Base-by-base conservation (phyloP, 345 rosid genomes). In the Gossypium turneri region DNA sequence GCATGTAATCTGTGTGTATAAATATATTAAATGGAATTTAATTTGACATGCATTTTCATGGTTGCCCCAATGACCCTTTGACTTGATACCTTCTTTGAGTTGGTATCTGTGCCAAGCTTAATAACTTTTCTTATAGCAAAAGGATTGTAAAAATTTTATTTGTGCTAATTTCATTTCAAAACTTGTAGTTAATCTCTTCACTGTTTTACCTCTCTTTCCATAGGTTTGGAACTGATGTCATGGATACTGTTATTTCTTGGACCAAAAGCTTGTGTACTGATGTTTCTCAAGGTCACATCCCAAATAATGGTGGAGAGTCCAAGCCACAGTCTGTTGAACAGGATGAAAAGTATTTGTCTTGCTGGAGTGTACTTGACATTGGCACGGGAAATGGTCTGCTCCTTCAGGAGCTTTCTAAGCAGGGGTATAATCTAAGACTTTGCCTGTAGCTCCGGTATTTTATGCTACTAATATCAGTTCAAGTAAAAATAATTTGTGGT, bases 381-480 rank as follows among this genome's bases (percentile, higher is more conserved):
- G 99, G 99, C 80, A 95, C 98, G 20, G 98, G 98, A 74, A 95
- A 95, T 81, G 99, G 98, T 73, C 82, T 95, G 74, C 95, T 95
- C 48, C 99, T 93, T 81, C 99, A 95, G 78, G 92, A 90, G 84
- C 93, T 95, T 85, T 86, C 94, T 80, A 95, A 93, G 84, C 92
- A 81, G 77, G 99, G 99, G 99, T 95, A 79, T 74, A 80, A 68
- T 80, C 80, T 84, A 77, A 45, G 82, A 75, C 79, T 73, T 84
- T 82, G 22, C 75, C 73, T 81, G 10, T 79, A 78, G 78, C 80
- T 82, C 55, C 82, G 76, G 81, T 78, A 76, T 75, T 82, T 17
- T 38, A 62, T 79, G 72, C 63, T 47, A 57, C 60, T 17, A 29
- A 16, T 27, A 29, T 8, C 11, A 67, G 48, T 24, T 68, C 58